Conservation (phyloP, 441 rosid genomes). For the Melastoma candidum region DNA sequence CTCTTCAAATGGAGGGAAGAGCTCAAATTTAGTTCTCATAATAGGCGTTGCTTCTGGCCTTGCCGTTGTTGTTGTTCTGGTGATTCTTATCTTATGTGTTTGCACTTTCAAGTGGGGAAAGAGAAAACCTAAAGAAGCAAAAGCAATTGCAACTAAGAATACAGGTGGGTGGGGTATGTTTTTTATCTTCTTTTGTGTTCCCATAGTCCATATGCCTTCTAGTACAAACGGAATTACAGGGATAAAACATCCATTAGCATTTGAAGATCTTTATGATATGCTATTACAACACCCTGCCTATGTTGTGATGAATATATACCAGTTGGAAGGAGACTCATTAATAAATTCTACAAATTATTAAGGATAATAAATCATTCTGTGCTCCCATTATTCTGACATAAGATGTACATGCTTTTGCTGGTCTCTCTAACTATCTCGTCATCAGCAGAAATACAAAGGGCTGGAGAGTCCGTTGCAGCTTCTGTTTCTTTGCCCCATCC, state of each 20-base stretch:
- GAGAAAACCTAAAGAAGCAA: slow-evolving; percentile 41
- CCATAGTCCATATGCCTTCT: background rate
- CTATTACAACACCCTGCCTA: too few species aligned
- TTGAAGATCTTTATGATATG: too few species aligned
- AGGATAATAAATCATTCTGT: too few species aligned
- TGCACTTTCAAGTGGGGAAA: slow-evolving; percentile 46
- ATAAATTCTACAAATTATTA: too few species aligned
- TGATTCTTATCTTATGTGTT: slow-evolving; percentile 54
- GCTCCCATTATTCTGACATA: too few species aligned
- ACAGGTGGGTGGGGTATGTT: slow-evolving; percentile 37
- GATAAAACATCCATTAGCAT: too few species aligned
- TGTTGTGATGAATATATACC: too few species aligned
- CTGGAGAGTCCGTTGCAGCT: slow-evolving; percentile 31
- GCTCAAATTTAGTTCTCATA: slow-evolving; percentile 49
- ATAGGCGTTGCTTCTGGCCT: slow-evolving; percentile 61
- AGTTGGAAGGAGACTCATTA: too few species aligned
- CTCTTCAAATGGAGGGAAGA: slow-evolving; percentile 40
- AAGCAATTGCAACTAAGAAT: slow-evolving; percentile 26
- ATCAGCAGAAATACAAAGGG: slow-evolving; percentile 52
- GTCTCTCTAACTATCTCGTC: background rate
- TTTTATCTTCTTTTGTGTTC: background rate
- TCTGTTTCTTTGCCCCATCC: slow-evolving; percentile 73
- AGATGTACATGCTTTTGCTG: background rate
- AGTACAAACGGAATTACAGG: background rate
- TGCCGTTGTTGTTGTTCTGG: slow-evolving; percentile 38